phyloP scores from a whole-genome alignment of 768 basidiomycete genomes.

The Saitozyma sp. region DNA sequence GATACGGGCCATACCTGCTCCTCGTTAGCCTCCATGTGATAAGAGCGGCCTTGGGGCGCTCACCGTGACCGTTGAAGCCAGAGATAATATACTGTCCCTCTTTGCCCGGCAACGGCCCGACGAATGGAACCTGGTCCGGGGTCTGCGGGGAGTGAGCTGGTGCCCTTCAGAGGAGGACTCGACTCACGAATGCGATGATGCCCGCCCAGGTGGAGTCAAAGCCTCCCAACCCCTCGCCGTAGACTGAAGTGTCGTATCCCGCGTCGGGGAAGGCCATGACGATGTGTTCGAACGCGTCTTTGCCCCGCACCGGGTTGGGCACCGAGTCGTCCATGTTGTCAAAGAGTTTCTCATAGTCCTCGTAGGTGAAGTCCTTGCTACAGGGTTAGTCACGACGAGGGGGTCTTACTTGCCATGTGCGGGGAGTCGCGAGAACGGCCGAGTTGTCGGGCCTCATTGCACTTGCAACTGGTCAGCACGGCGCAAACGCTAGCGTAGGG shows the following conservation, averaged over 20 bases:
- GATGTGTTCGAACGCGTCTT: conserved; percentile 21
- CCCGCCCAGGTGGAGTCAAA: conserved; percentile 44
- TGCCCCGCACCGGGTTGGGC: no score
- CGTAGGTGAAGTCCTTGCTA: conserved; percentile 24
- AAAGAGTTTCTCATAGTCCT: conserved; percentile 30
- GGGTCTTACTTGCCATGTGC: conserved; percentile 33
- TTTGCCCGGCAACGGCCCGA: conserved; percentile 35
- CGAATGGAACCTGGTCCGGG: conserved; percentile 36
- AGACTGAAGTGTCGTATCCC: conserved; percentile 16
- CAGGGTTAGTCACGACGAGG: conserved; percentile 7
- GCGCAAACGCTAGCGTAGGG: no score
- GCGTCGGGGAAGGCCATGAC: conserved; percentile 24
- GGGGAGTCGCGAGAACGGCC: conserved; percentile 28
- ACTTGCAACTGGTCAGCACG: not conserved
- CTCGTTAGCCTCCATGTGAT: no score
- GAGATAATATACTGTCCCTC: conserved; percentile 35
- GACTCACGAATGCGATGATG: conserved; percentile 43
- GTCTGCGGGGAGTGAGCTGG: conserved; percentile 22
- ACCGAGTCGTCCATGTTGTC: no score
- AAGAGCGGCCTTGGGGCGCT: no score
- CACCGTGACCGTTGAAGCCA: conserved; percentile 37
- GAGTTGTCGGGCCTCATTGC: conserved; percentile 33
- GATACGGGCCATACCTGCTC: conserved; percentile 45
- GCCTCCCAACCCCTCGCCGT: conserved; percentile 20
- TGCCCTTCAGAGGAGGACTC: not conserved